These are phyloP conservation scores for Comarum palustre DNA, from an alignment of 306 rosid genomes.

Conservation along the genomic window DNA sequence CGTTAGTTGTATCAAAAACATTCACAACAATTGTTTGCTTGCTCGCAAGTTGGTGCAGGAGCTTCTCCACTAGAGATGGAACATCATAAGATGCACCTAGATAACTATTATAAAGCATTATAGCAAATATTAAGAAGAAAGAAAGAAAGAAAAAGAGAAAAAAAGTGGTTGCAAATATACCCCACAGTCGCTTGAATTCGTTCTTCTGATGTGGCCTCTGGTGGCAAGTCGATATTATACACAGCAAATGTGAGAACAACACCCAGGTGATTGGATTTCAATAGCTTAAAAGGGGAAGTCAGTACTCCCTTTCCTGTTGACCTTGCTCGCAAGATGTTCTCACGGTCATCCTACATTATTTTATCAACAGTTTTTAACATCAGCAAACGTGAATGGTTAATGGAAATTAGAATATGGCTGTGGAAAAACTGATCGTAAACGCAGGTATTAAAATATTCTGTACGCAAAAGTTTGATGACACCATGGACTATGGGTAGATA, in stretches of 20 bases:
- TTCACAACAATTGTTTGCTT: conserved; percentile 93
- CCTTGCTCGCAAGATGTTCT: conserved; percentile 92
- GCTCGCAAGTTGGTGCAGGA: conserved; percentile 97
- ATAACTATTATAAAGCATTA: conserved; percentile 47
- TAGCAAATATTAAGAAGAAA: conserved; percentile 5
- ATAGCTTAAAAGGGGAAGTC: conserved; percentile 91
- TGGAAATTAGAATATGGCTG: conserved; percentile 6
- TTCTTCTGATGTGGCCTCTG: conserved; percentile 62
- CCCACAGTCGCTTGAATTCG: conserved; percentile 82
- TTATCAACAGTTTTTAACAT: conserved; percentile 8
- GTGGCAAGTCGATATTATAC: conserved; percentile 61
- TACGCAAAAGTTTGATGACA: neutral
- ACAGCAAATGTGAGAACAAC: conserved; percentile 95
- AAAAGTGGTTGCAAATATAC: conserved; percentile 41
- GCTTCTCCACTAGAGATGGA: conserved; percentile 94
- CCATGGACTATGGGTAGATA: neutral
- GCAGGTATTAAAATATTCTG: neutral
- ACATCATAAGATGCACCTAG: conserved; percentile 95
- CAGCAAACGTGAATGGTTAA: conserved; percentile 22
- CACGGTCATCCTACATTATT: conserved; percentile 73
- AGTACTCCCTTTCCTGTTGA: conserved; percentile 86
- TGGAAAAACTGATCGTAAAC: neutral
- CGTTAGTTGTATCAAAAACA: conserved; percentile 86
- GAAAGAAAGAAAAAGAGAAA: conserved; percentile 7
- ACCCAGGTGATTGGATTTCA: conserved; percentile 86